A percentile compares a stretch with the other conserved stretches of the same genome.
Evolutionary conservation across 768 basidiomycete species (phyloP).

Genomic region (Leccinum rimulosum): DNA sequence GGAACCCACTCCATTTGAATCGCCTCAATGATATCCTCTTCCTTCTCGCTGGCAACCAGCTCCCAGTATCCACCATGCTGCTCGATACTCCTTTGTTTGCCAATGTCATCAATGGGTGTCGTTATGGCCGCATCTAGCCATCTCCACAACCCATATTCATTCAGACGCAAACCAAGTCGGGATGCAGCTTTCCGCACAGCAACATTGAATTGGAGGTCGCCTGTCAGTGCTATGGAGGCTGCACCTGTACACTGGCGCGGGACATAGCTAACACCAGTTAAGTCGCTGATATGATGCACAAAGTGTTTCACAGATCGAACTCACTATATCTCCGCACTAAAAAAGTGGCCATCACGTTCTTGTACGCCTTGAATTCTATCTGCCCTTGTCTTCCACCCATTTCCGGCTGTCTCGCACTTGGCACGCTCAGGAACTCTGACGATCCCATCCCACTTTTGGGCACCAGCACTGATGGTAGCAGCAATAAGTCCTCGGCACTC

Average conservation of each 20-base stretch:
- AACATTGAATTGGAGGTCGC: slow-evolving; percentile 48
- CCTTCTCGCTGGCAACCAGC: slow-evolving; percentile 20
- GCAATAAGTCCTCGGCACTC: slow-evolving; percentile 45
- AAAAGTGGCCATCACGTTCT: slow-evolving; percentile 36
- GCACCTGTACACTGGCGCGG: slow-evolving; percentile 39
- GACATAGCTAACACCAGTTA: slow-evolving; percentile 14
- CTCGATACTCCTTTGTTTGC: slow-evolving; percentile 7
- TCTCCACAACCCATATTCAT: slow-evolving; percentile 65
- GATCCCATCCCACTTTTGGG: slow-evolving; percentile 51
- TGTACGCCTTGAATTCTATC: slow-evolving; percentile 26
- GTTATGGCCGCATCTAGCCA: slow-evolving; percentile 34
- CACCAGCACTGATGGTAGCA: slow-evolving; percentile 30
- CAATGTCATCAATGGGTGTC: not conserved
- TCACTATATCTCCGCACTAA: slow-evolving; percentile 35
- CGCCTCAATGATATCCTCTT: slow-evolving; percentile 26
- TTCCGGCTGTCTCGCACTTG: slow-evolving; percentile 6
- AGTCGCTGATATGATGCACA: not conserved
- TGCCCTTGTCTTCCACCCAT: slow-evolving; percentile 29
- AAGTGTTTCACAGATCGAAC: not conserved
- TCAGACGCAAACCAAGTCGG: slow-evolving; percentile 46
- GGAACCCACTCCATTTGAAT: slow-evolving; percentile 27
- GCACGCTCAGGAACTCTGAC: slow-evolving; percentile 43
- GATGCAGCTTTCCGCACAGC: slow-evolving; percentile 43
- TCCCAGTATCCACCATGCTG: slow-evolving; percentile 23
- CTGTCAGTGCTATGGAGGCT: slow-evolving; percentile 53